A percentile compares a stretch with the other conserved stretches of the same genome.
These are phyloP conservation scores for Mortierella sp. DNA, from an alignment of 371 early-diverging fungal species.

Conservation along the genomic window DNA sequence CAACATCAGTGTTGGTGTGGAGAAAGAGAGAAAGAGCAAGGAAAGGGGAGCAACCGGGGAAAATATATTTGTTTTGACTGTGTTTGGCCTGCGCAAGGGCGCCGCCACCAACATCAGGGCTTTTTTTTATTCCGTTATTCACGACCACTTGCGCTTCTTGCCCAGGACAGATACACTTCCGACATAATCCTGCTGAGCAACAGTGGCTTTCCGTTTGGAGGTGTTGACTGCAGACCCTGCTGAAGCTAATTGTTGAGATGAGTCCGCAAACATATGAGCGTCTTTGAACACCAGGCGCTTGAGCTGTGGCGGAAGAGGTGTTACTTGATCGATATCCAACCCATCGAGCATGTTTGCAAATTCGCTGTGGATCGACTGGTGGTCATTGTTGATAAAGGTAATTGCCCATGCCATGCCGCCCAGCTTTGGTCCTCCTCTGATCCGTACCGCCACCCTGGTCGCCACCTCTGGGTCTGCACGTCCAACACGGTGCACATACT, in stretches of 20 bases:
- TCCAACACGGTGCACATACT: conserved; percentile 74
- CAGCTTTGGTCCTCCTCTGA: conserved; percentile 48
- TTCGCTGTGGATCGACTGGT: conserved; percentile 62
- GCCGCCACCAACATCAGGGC: neutral
- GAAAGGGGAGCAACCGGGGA: neutral
- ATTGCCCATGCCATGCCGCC: conserved; percentile 66
- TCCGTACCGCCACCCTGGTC: conserved; percentile 34
- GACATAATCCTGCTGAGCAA: neutral
- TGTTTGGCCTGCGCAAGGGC: neutral
- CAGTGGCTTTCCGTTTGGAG: neutral
- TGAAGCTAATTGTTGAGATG: neutral
- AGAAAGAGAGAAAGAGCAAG: neutral
- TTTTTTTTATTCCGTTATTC: neutral
- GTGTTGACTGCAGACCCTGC: neutral
- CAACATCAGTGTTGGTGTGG: conserved; percentile 8
- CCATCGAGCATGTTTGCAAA: conserved; percentile 64
- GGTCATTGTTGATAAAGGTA: conserved; percentile 75
- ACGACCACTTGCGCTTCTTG: neutral
- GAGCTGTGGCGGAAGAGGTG: conserved; percentile 69
- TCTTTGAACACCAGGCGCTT: conserved; percentile 26
- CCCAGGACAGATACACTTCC: neutral
- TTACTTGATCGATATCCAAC: conserved; percentile 63
- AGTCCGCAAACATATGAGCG: neutral
- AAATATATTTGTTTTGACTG: neutral
- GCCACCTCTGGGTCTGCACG: conserved; percentile 63